Evolutionary conservation across 78 protist genomes (phyloP), one percentile per base, ranked within the genome.

Genomic region (Speleostelium caveatum): DNA sequence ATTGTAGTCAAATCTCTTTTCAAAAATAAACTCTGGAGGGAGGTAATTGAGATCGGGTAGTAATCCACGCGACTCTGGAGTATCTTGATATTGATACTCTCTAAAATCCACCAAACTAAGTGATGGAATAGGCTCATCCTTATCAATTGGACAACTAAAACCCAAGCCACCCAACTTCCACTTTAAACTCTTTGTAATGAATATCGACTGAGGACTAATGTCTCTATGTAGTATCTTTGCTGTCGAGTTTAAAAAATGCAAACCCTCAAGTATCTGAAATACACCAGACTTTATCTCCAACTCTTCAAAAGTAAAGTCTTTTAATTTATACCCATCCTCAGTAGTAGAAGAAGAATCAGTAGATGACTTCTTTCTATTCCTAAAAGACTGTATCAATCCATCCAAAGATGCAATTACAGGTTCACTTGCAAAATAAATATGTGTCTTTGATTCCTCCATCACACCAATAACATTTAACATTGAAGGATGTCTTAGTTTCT

Each of bases 141-240:
- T 67, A 2, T 83, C 91, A 3, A 83, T 83, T 28, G 80, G 49
- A 60, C 91, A 69, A 38, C 73, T 68, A 26, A 83, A 83, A 7
- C 91, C 91, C 7, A 83, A 42, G 21, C 91, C 91, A n/a, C 79
- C 91, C 12, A 83, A 68, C 60, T 83, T 83, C 91, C 91, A 83
- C 59, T 71, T 69, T 10, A 83, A 30, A 41, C 26, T 38, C 16
- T 69, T 67, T 16, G 79, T 83, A 30, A 83, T 69, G 61, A 69
- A 83, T 26, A 83, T 83, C 7, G 91, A 83, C 60, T 83, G 73
- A 24, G 91, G 91, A 30, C 79, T 56, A 16, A 83, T 67, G 10
- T 83, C 69, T 42, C 91, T 53, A 83, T 83, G 91, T 32, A 83
- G 12, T 58, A 83, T 32, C 28, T 83, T 83, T 2, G 91, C 91